Conservation (phyloP, 2,329 filamentous ascomycete genomes). For the Fusarium miscanthi region DNA sequence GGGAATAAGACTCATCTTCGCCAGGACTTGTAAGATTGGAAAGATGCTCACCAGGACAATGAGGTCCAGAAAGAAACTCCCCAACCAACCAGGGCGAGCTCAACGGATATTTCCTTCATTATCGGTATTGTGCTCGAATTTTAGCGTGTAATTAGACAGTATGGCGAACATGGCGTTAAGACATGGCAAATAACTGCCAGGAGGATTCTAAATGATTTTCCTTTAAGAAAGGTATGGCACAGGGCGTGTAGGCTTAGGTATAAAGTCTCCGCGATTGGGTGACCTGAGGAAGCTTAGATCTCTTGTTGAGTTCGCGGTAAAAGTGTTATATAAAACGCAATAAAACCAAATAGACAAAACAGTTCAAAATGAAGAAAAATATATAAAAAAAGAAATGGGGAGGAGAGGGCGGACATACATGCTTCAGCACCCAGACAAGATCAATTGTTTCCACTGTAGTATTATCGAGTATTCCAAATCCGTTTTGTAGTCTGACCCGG, state of each 20-base stretch:
- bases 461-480: not conserved
- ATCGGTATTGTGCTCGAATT: not conserved
- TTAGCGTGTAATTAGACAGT: not conserved
- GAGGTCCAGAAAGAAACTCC: not conserved
- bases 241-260: not conserved
- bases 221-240: not conserved
- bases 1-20: not conserved
- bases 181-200: not conserved
- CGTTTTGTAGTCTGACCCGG: not conserved
- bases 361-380: not conserved
- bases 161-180: constrained; percentile 26
- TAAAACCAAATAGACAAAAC: not conserved
- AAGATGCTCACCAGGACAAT: not conserved
- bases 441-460: not conserved
- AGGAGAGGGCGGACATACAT: not conserved
- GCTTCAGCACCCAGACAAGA: not conserved
- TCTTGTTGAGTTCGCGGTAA: not conserved
- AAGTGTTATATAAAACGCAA: not conserved
- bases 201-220: not conserved
- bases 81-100: not conserved
- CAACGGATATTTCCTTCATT: not conserved
- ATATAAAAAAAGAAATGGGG: not conserved
- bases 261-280: not conserved
- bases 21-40: not conserved
- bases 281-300: not conserved